These are phyloP conservation scores for Tetrahymena elliotti DNA, from an alignment of 73 alveolate genomes.

Conservation along the genomic window DNA sequence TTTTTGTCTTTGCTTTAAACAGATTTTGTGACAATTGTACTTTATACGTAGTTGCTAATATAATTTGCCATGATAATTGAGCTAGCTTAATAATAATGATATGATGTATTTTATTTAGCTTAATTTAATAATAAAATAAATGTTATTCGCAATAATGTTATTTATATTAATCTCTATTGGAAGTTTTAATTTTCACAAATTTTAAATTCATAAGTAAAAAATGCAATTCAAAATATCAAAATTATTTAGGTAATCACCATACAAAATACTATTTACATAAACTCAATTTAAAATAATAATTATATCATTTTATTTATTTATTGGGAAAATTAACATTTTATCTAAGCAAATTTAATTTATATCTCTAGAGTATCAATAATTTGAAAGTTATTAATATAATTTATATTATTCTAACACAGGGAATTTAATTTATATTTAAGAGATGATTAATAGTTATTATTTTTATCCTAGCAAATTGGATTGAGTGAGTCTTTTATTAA, in stretches of 20 bases:
- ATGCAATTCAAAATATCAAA: background rate
- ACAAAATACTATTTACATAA: too few relatives aligned
- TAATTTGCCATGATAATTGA: background rate
- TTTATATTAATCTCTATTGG: background rate
- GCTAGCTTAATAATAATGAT: background rate
- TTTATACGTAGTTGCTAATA: background rate
- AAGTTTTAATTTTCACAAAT: background rate
- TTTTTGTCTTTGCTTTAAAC: background rate
- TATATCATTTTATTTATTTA: background rate
- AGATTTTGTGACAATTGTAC: background rate
- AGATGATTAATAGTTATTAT: too few relatives aligned
- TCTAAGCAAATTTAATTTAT: too few relatives aligned
- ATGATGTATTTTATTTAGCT: background rate
- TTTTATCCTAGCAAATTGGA: too few relatives aligned
- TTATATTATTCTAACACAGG: too few relatives aligned
- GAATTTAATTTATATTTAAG: too few relatives aligned
- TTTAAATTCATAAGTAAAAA: background rate
- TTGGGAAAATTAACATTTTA: too few relatives aligned
- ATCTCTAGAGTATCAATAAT: too few relatives aligned
- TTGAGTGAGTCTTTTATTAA: too few relatives aligned
- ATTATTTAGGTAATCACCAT: background rate
- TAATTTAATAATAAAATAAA: background rate
- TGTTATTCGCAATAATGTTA: background rate
- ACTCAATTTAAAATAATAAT: background rate
- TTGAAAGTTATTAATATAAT: too few relatives aligned